A percentile compares a stretch with the other conserved stretches of the same genome.
These are phyloP conservation scores for Quercus dentata DNA, from an alignment of 306 rosid genomes.

Conservation along the genomic window DNA sequence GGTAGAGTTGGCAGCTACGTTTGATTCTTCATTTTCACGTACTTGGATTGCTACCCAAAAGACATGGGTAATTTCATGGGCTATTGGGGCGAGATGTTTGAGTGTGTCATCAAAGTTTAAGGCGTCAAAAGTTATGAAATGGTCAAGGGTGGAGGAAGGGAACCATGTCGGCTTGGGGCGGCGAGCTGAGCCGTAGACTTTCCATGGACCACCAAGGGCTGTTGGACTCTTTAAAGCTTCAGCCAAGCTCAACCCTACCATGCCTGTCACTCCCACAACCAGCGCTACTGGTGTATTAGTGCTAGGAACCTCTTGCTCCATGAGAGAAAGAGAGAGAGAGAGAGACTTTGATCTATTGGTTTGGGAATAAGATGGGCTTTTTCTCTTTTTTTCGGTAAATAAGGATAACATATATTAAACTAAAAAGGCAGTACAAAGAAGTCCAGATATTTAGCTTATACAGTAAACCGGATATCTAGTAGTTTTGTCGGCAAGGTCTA, in stretches of 20 bases:
- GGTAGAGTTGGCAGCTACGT: slow-evolving; percentile 2
- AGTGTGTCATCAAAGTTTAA: slow-evolving; percentile 9
- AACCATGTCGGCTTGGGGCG: slow-evolving; percentile 18
- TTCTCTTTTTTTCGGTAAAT: too few species aligned
- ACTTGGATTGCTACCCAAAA: slow-evolving; percentile 32
- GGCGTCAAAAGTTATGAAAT: slow-evolving; percentile 32
- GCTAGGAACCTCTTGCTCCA: too few species aligned
- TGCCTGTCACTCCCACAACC: slow-evolving; percentile 34
- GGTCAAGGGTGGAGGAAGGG: slow-evolving; percentile 25
- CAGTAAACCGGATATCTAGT: too few species aligned
- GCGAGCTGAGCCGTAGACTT: slow-evolving; percentile 33
- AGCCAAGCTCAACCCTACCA: slow-evolving; percentile 35
- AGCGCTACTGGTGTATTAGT: slow-evolving; percentile 21
- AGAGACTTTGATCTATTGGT: too few species aligned
- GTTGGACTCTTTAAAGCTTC: slow-evolving; percentile 21
- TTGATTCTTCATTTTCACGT: slow-evolving; percentile 21
- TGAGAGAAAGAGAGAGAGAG: too few species aligned
- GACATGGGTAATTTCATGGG: slow-evolving; percentile 34
- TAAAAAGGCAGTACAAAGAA: too few species aligned
- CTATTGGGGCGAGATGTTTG: slow-evolving; percentile 25
- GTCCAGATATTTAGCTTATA: too few species aligned
- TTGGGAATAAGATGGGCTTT: too few species aligned
- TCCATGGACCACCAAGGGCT: slow-evolving; percentile 40
- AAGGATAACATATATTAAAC: too few species aligned
- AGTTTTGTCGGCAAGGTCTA: too few species aligned